Conservation (phyloP, 2,329 filamentous ascomycete genomes). For the Lasiodiplodia gonubiensis region DNA sequence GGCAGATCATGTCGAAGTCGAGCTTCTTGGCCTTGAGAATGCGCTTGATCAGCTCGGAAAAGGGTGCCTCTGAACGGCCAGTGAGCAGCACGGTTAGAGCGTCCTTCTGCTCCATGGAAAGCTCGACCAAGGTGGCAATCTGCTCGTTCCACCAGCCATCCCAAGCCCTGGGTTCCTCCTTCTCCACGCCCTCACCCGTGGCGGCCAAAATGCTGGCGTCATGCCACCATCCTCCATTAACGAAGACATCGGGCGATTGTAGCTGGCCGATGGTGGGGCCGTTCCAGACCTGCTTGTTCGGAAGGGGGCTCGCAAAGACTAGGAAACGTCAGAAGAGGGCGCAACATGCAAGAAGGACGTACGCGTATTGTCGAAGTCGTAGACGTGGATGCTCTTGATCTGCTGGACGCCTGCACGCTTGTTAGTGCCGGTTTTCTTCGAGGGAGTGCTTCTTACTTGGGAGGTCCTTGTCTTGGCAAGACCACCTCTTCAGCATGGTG, state of each 20-base stretch:
- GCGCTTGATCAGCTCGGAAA: constrained; percentile 77
- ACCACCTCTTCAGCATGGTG: constrained; percentile 84
- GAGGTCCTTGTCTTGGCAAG: constrained; percentile 73
- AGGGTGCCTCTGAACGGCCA: constrained; percentile 78
- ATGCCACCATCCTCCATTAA: constrained; percentile 96
- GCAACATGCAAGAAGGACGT: constrained; percentile 43
- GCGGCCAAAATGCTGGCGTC: constrained; percentile 83
- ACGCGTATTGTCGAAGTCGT: constrained; percentile 98
- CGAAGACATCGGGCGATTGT: constrained; percentile 75
- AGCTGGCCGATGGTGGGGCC: constrained; percentile 77
- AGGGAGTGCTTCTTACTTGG: constrained; percentile 57
- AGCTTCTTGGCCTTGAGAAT: constrained; percentile 80
- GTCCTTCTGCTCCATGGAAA: constrained; percentile 84
- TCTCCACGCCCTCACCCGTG: constrained; percentile 80
- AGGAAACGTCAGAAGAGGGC: constrained; percentile 21
- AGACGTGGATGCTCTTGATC: constrained; percentile 84
- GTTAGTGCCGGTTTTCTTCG: constrained; percentile 24
- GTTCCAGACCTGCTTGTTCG: constrained; percentile 88
- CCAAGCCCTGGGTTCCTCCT: constrained; percentile 85
- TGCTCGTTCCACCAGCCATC: constrained; percentile 96
- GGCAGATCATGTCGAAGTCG: constrained; percentile 83
- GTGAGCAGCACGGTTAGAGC: constrained; percentile 86
- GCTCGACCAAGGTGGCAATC: constrained; percentile 76
- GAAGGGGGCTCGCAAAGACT: constrained; percentile 92
- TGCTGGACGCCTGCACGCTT: constrained; percentile 61